Evolutionary conservation across 2,329 filamentous ascomycete genomes (phyloP), one percentile per base, ranked within the genome.

Genomic region (Aspergillus hiratsukae): DNA sequence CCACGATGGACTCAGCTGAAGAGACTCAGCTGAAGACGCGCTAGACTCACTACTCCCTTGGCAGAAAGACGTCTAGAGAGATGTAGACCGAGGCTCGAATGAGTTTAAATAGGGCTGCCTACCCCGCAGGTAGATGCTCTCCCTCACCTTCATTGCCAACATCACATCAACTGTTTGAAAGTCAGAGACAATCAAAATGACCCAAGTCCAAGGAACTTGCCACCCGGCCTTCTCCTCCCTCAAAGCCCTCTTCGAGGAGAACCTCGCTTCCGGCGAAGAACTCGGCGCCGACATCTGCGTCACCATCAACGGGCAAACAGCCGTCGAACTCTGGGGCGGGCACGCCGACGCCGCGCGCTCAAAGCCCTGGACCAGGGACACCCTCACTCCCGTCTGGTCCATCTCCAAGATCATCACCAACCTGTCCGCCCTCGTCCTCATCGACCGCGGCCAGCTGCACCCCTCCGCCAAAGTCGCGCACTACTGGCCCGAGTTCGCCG

Each of bases 401-500:
- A 65, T 63, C 6, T 75, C 73, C 8, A 80, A 80, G 59, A 69
- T 64, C 0, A 56, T 78, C 35, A 67, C 66, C 14, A 68, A 66
- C 3, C 65, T 79, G 8, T 73, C 76, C 0, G 66, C 67, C 1
- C 62, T 77, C 23, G 62, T 78, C 23, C 72, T 78, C 6, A 68
- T 76, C 31, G 71, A 77, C 48, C 72, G 75, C 3, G 75, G 75
- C 3, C 58, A 72, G 0, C 54, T 80, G 0, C 64, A 72, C 53
- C 61, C 69, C 1, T 58, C 74, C 48, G 75, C 69, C 11, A 71
- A 71, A 1, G 74, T 80, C 1, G 59, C 72, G n/a, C 1, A 66
- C 70, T 75, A 79, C 66, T 80, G 78, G 78, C 78, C 78, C 1
- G 78, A 79, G 48, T 80, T 80, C 54, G 75, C 66, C 0, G 67